phyloP scores from a whole-genome alignment of 345 rosid genomes.

The Salix suchowensis region DNA sequence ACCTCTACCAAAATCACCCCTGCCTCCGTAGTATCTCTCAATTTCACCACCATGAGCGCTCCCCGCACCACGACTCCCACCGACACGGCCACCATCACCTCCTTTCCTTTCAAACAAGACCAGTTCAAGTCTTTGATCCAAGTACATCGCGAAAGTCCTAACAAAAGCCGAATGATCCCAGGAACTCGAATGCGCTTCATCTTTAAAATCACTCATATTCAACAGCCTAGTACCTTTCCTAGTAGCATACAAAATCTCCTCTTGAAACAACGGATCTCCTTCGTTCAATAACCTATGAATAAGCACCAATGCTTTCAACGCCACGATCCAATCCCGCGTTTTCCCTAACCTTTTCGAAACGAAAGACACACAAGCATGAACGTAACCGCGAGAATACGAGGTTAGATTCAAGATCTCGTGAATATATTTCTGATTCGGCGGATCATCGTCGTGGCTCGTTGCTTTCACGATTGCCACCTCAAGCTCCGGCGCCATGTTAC shows the following conservation, averaged over 20 bases:
- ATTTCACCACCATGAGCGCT: slow-evolving; percentile 23
- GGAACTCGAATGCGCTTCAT: slow-evolving; percentile 88
- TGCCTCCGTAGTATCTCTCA: slow-evolving; percentile 38
- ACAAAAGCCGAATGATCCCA: slow-evolving; percentile 93
- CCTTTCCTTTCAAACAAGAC: slow-evolving; percentile 53
- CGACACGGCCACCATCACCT: slow-evolving; percentile 22
- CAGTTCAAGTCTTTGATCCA: slow-evolving; percentile 72
- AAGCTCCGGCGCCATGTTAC: slow-evolving; percentile 93
- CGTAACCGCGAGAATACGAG: slow-evolving; percentile 59
- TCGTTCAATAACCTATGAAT: slow-evolving; percentile 68
- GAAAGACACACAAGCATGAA: slow-evolving; percentile 64
- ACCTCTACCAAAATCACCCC: slow-evolving; percentile 32
- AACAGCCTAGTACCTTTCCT: slow-evolving; percentile 70
- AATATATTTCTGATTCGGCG: slow-evolving; percentile 72
- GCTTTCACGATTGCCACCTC: slow-evolving; percentile 92
- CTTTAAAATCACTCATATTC: slow-evolving; percentile 79
- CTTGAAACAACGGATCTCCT: slow-evolving; percentile 61
- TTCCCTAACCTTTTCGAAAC: slow-evolving; percentile 69
- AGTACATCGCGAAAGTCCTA: slow-evolving; percentile 63
- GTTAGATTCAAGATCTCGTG: slow-evolving; percentile 61
- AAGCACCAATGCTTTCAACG: slow-evolving; percentile 65
- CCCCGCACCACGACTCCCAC: slow-evolving; percentile 26
- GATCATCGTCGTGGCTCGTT: slow-evolving; percentile 89
- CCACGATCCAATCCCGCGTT: slow-evolving; percentile 94
- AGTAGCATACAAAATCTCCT: slow-evolving; percentile 67